Evolutionary conservation across 1,284 basidiomycete genomes (phyloP).

Genomic region (Leccinum variabile): DNA sequence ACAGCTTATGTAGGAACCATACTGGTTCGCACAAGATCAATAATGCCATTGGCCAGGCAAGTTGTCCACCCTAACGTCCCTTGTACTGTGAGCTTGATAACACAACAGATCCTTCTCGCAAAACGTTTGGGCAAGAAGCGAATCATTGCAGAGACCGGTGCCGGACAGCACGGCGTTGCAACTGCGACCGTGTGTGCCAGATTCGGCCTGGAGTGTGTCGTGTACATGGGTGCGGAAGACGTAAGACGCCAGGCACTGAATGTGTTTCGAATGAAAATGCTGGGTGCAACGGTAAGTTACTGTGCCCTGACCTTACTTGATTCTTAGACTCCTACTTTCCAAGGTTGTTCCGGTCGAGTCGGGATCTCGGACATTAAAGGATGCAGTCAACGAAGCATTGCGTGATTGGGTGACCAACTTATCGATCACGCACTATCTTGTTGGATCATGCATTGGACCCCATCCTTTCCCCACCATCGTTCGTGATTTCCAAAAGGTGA

Average conservation of each 20-base stretch:
- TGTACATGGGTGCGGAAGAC: conserved; percentile 99
- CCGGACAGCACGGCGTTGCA: conserved; percentile 98
- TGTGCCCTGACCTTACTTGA: background rate
- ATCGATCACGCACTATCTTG: conserved; percentile 91
- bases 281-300: conserved; percentile 78
- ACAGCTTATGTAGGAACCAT: conserved; percentile 65
- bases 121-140: conserved; percentile 91
- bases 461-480: conserved; percentile 99
- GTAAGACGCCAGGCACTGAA: conserved; percentile 94
- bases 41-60: conserved; percentile 88
- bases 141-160: conserved; percentile 98
- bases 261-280: conserved; percentile 97
- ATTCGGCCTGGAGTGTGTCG: conserved; percentile 92
- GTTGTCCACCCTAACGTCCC: conserved; percentile 10
- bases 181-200: conserved; percentile 98
- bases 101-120: conserved; percentile 81
- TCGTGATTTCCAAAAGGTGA: conserved; percentile 96
- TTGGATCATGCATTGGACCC: conserved; percentile 96
- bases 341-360: conserved; percentile 93
- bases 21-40: conserved; percentile 98
- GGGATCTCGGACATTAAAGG: conserved; percentile 94
- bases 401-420: conserved; percentile 99
- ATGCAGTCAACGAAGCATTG: conserved; percentile 96
- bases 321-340: conserved; percentile 1
- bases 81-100: background rate